Base-by-base conservation (phyloP, 345 rosid genomes). In the Adansonia digitata region DNA sequence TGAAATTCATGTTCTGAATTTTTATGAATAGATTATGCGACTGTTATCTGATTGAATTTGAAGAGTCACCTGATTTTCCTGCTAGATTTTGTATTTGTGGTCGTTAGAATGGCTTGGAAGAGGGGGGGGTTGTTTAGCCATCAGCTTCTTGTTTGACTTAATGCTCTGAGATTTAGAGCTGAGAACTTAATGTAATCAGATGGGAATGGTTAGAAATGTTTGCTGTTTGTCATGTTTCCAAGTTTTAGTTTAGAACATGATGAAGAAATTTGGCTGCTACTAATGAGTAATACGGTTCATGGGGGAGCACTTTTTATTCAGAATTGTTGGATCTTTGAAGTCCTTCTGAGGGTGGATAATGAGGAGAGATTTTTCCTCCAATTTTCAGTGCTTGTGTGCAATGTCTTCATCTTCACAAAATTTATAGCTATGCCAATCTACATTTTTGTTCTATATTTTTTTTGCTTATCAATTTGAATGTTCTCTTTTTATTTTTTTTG, bases 111-210 rank as follows among this genome's bases (percentile, higher is more conserved):
- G 65, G 12, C 70, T 34, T 49, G 60, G 61, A 51, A 31, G 24
- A 49, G 45, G 59, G 31, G 17, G n/a, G n/a, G n/a, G n/a, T n/a
- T n/a, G 20, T 11, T 6, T 70, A 15, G 11, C 55, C 75, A 40
- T 18, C 45, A 13, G 27, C 34, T 14, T 80, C 61, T 61, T 22
- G 57, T 52, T 22, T 26, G 43, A 4, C n/a, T 39, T 77, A 59
- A 15, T 64, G 15, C 31, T 35, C 60, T 7, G 49, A 74, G 74
- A 22, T 56, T 76, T 49, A 51, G 71, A 14, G 52, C 46, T 57
- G 63, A 40, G 3, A 56, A 46, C 51, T 59, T 18, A 31, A 11
- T 2, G 18, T 49, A 49, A 20, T 31, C 7, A 31, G 43, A 46
- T 69, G 15, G 27, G 26, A 31, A 69, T 48, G 60, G 27, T n/a